Conservation (phyloP, 257 asterid species). For the Solanum phureja region DNA sequence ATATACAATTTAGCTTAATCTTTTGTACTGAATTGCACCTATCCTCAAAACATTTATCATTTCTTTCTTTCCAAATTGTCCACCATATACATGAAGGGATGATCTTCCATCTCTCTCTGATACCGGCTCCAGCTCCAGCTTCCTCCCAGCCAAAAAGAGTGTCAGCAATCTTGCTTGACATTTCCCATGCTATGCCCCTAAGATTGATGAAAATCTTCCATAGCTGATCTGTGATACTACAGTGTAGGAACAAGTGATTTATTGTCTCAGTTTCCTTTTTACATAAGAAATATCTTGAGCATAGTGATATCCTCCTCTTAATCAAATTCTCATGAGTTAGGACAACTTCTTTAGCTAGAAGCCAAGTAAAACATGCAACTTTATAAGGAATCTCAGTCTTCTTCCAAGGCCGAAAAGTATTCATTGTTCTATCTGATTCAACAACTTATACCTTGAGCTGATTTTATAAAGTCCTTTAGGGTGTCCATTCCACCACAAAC, state of each 20-base stretch:
- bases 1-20: background rate
- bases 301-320: background rate
- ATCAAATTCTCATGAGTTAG: background rate
- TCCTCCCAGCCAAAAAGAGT: background rate
- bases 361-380: background rate
- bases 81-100: background rate
- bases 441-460: background rate
- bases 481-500: background rate
- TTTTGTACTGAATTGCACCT: background rate
- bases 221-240: background rate
- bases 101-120: background rate
- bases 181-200: background rate
- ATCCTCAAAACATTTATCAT: background rate
- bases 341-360: background rate
- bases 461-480: background rate
- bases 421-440: background rate
- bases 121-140: background rate
- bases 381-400: background rate
- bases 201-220: background rate
- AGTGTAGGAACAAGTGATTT: background rate
- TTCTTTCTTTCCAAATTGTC: background rate
- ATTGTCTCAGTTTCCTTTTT: background rate
- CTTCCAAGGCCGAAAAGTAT: background rate
- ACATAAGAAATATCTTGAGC: background rate
- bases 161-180: background rate